Percentiles rank a stretch among this genome's conserved stretches.
phyloP scores from a whole-genome alignment of 495 filamentous ascomycete genomes.

The Penicillium pulvis region DNA sequence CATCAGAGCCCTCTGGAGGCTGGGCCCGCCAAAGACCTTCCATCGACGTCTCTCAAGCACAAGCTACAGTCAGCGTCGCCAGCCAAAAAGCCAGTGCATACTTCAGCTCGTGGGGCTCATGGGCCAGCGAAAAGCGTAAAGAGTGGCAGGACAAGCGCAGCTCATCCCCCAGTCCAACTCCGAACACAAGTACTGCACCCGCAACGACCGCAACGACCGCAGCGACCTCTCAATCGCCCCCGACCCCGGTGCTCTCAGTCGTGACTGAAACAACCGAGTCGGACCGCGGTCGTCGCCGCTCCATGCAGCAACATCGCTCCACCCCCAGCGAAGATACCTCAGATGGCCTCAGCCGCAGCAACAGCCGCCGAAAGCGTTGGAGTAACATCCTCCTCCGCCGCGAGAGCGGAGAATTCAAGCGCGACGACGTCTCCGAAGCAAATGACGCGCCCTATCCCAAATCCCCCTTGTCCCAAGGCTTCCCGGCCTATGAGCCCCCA shows the following conservation, averaged over 20 bases:
- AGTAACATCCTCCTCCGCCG: conserved; percentile 46
- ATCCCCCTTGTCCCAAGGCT: conserved; percentile 41
- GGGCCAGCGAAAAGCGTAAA: conserved; percentile 89
- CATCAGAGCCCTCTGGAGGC: conserved; percentile 26
- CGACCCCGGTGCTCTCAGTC: conserved; percentile 30
- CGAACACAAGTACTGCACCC: not conserved
- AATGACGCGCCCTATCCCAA: conserved; percentile 32
- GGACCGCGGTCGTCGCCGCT: conserved; percentile 37
- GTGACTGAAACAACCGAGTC: conserved; percentile 34
- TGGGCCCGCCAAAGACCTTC: conserved; percentile 44
- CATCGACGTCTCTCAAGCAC: conserved; percentile 63
- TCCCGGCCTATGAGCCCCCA: conserved; percentile 21
- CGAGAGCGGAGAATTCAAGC: conserved; percentile 41
- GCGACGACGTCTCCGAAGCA: conserved; percentile 21
- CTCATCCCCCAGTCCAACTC: conserved; percentile 27
- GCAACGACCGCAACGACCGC: conserved; percentile 4
- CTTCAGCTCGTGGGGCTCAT: conserved; percentile 90
- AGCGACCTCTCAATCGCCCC: conserved; percentile 26
- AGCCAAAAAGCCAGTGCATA: conserved; percentile 81
- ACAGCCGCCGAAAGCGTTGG: conserved; percentile 48
- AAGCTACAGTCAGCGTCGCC: conserved; percentile 67
- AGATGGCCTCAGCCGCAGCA: conserved; percentile 35
- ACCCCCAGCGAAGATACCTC: conserved; percentile 29
- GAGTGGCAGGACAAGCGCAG: conserved; percentile 52
- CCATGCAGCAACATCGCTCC: conserved; percentile 29